A percentile compares a stretch with the other conserved stretches of the same genome.
phyloP scores from a whole-genome alignment of 2,329 filamentous ascomycete genomes.

The Reticulascus tulasneorum region DNA sequence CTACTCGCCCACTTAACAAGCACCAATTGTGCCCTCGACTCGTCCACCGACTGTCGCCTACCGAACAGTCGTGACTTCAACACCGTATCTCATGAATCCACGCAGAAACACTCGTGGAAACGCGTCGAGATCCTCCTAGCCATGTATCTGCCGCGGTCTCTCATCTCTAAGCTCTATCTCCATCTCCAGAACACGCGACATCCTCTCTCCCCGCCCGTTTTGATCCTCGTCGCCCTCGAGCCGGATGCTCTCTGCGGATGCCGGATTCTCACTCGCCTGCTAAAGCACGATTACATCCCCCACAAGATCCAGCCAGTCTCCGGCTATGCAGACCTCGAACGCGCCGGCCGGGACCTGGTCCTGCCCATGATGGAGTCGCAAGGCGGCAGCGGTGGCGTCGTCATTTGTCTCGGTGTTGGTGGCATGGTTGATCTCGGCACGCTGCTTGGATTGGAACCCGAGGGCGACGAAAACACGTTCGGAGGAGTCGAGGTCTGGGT shows the following conservation, averaged over 20 bases:
- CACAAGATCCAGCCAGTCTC: constrained; percentile 96
- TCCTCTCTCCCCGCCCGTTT: constrained; percentile 83
- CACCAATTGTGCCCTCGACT: too few relatives aligned
- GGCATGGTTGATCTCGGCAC: constrained; percentile 84
- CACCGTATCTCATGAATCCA: constrained; percentile 30
- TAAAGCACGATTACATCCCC: constrained; percentile 95
- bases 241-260: constrained; percentile 94
- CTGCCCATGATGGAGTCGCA: constrained; percentile 79
- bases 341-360: constrained; percentile 74
- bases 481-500: constrained; percentile 94
- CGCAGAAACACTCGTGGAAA: constrained; percentile 21
- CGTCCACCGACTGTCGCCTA: not conserved
- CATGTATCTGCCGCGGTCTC: constrained; percentile 92
- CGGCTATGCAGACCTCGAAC: constrained; percentile 85
- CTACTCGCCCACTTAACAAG: too few relatives aligned
- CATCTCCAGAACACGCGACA: constrained; percentile 84
- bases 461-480: constrained; percentile 63
- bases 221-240: constrained; percentile 89
- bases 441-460: constrained; percentile 69
- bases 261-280: constrained; percentile 85
- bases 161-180: constrained; percentile 87
- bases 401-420: constrained; percentile 88
- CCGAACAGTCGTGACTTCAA: too few relatives aligned
- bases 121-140: constrained; percentile 24
- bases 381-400: constrained; percentile 82